These are phyloP conservation scores for Trichoderma parareesei DNA, from an alignment of 495 filamentous ascomycete genomes.

Conservation along the genomic window DNA sequence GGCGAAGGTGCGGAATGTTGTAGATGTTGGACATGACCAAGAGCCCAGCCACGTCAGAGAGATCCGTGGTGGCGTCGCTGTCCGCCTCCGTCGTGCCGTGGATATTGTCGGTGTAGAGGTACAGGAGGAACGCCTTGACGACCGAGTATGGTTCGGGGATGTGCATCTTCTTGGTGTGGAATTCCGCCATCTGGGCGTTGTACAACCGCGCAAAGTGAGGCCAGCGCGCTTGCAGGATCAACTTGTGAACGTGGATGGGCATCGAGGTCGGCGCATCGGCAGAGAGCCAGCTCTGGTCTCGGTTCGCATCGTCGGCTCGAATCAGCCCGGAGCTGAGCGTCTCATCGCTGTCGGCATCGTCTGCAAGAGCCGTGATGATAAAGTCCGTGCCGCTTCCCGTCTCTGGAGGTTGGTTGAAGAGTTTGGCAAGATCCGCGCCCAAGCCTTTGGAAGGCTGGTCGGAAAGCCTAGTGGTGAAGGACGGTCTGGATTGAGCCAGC, in stretches of 20 bases:
- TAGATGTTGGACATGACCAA: conserved; percentile 97
- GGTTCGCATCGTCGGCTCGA: conserved; percentile 29
- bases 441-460: conserved; percentile 56
- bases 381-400: conserved; percentile 78
- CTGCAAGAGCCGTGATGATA: conserved; percentile 70
- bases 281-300: conserved; percentile 53
- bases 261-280: conserved; percentile 58
- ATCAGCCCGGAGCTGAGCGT: conserved; percentile 42
- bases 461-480: conserved; percentile 27
- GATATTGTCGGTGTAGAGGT: conserved; percentile 93
- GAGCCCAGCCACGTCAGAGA: conserved; percentile 86
- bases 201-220: conserved; percentile 91
- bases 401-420: conserved; percentile 78
- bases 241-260: conserved; percentile 88
- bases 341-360: conserved; percentile 53
- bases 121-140: conserved; percentile 90
- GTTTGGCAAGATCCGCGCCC: conserved; percentile 69
- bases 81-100: conserved; percentile 50
- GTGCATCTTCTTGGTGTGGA: conserved; percentile 93
- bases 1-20: conserved; percentile 84
- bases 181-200: conserved; percentile 89
- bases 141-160: conserved; percentile 94
- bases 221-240: conserved; percentile 91
- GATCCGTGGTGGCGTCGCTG: conserved; percentile 48
- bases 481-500: conserved; percentile 46